phyloP scores from a whole-genome alignment of 495 filamentous ascomycete species.

The Aeminium ludgeri region DNA sequence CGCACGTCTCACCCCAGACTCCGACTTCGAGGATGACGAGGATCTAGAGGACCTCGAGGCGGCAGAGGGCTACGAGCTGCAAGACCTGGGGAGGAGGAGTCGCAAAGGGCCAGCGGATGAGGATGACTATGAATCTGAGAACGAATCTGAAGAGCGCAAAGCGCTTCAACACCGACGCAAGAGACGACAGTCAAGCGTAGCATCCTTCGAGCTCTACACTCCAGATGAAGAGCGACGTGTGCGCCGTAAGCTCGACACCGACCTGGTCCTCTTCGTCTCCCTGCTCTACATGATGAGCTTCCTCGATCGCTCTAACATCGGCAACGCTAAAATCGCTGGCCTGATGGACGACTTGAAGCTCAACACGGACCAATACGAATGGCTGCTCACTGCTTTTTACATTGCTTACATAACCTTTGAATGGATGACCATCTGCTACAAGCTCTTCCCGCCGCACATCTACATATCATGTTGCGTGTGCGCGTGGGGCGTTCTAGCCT shows the following conservation, averaged over 20 bases:
- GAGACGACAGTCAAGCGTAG: constrained; percentile 20
- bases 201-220: constrained; percentile 50
- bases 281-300: constrained; percentile 69
- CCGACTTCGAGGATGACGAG: constrained; percentile 10
- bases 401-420: constrained; percentile 63
- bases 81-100: neutral
- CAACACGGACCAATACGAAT: constrained; percentile 42
- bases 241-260: constrained; percentile 54
- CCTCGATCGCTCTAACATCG: constrained; percentile 40
- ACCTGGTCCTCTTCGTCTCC: constrained; percentile 63
- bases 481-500: constrained; percentile 46
- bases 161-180: constrained; percentile 1
- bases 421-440: constrained; percentile 49
- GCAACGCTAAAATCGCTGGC: constrained; percentile 50
- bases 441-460: constrained; percentile 32
- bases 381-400: constrained; percentile 51
- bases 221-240: constrained; percentile 56
- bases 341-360: constrained; percentile 47
- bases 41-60: constrained; percentile 11
- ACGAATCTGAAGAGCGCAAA: constrained; percentile 7
- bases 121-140: constrained; percentile 13
- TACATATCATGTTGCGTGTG: constrained; percentile 38
- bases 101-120: neutral
- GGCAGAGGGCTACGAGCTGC: constrained; percentile 10
- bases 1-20: constrained; percentile 5